phyloP scores from a whole-genome alignment of 345 rosid species.

The Streptanthus diversifolius region DNA sequence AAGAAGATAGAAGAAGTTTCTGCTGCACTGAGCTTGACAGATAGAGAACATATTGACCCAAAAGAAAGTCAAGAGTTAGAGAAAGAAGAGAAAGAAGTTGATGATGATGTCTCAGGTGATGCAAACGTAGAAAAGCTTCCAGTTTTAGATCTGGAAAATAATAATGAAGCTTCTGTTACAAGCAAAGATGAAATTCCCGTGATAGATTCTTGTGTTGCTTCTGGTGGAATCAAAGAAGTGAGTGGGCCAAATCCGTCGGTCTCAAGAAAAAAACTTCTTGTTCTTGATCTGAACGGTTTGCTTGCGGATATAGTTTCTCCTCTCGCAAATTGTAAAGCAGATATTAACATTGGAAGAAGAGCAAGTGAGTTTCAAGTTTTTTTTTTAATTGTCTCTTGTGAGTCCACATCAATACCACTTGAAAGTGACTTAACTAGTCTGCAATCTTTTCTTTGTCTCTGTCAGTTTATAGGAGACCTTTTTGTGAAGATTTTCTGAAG shows the following conservation, averaged over 20 bases:
- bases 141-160: neutral
- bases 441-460: conserved; percentile 4
- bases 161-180: neutral
- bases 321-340: conserved; percentile 44
- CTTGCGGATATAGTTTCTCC: conserved; percentile 63
- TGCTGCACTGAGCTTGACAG: neutral
- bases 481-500: conserved; percentile 43
- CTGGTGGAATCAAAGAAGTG: neutral
- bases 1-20: neutral
- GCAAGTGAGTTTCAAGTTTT: conserved; percentile 50
- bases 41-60: neutral
- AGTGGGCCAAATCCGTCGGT: neutral
- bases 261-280: conserved; percentile 52
- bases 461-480: conserved; percentile 56
- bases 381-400: neutral
- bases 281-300: conserved; percentile 89
- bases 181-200: neutral
- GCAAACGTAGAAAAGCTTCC: neutral
- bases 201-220: neutral
- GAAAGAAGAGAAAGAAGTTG: neutral
- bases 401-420: neutral
- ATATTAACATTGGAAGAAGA: conserved; percentile 42
- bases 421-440: neutral
- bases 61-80: neutral
- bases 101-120: neutral